Evolutionary conservation across 208 protist genomes (phyloP), one percentile per base, ranked within the genome.

Genomic region (Crithidia thermophila): DNA sequence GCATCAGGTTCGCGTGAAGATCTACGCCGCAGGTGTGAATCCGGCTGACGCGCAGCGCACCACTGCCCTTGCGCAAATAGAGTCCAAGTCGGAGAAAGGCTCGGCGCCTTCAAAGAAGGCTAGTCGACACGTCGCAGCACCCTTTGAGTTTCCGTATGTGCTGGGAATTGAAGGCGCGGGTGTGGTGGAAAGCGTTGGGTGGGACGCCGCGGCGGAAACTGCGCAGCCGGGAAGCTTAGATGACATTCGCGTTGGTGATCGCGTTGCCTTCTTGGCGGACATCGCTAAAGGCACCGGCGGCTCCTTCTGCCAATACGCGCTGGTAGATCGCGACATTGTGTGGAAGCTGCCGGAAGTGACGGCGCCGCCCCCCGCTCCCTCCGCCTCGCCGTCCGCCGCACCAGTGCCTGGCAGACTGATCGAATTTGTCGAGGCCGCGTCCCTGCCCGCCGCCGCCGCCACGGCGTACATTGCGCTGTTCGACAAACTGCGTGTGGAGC

Each of bases 391-490:
- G 9, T 21, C 60, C 13, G 62, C 27, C n/a, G 60, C 20, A n/a
- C 33, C 45, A 16, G 50, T 61, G 2, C 64, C 43, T 21, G 59
- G 63, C 21, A 43, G 63, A 46, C 51, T 75, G 25, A 83, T 93
- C 70, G 79, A 84, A 60, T 95, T 94, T 65, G 61, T 81, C 11
- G 87, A 91, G 42, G 88, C 88, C 1, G 85, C 88, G 20, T 63
- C 82, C 8, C 68, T 96, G 16, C 88, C 91, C 4, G 66, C 55
- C 7, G 79, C 88, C n/a, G 84, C 75, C 4, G 77, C 68, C 25
- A 80, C 88, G 20, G 91, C 88, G 31, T 93, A 90, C 66, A 50
- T 92, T 0, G 82, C 82, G 7, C 70, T 96, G 1, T 90, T 91
- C 60, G 79, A 96, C 60, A 93, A 91, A 61, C 67, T 96, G 23